Evolutionary conservation across 148 eudicot species (phyloP).

Genomic region (Rhododendron ovatum): DNA sequence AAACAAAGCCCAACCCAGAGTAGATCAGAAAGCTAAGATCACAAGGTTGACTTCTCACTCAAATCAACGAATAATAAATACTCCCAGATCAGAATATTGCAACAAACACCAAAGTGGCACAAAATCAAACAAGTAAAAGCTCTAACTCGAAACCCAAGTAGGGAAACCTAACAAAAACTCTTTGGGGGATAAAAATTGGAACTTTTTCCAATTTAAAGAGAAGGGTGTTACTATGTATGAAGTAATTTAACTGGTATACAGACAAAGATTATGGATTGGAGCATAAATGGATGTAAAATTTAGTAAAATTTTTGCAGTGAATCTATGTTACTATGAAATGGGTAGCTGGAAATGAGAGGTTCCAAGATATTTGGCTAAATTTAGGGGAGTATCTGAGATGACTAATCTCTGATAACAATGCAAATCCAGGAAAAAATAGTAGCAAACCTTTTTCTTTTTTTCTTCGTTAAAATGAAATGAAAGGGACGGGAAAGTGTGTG

Average conservation of each 20-base stretch:
- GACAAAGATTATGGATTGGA: background rate
- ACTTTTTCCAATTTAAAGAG: background rate
- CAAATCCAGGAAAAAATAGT: background rate
- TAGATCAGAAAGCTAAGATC: background rate
- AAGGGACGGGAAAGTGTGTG: background rate
- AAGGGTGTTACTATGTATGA: background rate
- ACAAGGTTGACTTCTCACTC: background rate
- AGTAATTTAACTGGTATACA: background rate
- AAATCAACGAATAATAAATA: constrained; percentile 20
- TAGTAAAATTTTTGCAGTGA: background rate
- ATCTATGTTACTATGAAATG: background rate
- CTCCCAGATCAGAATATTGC: background rate
- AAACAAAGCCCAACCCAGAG: constrained; percentile 18
- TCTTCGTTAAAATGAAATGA: background rate
- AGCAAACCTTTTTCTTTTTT: background rate
- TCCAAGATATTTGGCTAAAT: background rate
- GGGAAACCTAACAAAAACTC: background rate
- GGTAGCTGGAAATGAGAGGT: constrained; percentile 5
- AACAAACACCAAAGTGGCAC: background rate
- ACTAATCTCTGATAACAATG: background rate
- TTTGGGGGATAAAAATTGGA: background rate
- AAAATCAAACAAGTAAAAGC: background rate
- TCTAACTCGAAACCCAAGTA: constrained; percentile 9
- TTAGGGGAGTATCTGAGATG: constrained; percentile 6
- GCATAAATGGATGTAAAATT: background rate